These are phyloP conservation scores for Alternaria alternata DNA, from an alignment of 2,329 filamentous ascomycete species.

Conservation along the genomic window DNA sequence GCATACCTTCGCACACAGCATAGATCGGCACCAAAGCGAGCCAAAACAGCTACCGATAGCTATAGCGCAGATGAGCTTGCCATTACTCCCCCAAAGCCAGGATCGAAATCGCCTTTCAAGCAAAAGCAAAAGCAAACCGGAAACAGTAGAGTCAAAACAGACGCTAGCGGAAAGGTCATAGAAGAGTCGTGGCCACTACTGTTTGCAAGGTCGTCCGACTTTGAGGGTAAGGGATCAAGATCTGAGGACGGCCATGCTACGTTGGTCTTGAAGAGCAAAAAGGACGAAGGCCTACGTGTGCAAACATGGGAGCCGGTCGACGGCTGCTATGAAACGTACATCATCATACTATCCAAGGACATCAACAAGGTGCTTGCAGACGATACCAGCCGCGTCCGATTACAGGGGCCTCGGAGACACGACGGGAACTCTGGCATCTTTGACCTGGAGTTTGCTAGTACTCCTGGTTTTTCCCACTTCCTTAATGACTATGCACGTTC, in stretches of 20 bases:
- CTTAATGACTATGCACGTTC: constrained; percentile 5
- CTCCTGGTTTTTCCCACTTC: constrained; percentile 19
- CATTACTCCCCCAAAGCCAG: constrained; percentile 2
- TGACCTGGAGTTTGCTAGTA: constrained; percentile 34
- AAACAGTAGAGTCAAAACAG: constrained; percentile 8
- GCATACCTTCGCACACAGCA: constrained; percentile 24
- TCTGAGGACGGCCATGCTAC: constrained; percentile 3
- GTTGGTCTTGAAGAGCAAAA: constrained; percentile 5
- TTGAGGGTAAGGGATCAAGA: not conserved
- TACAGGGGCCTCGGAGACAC: constrained; percentile 21
- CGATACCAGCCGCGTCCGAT: constrained; percentile 25
- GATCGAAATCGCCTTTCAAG: constrained; percentile 5
- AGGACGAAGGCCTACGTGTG: constrained; percentile 6
- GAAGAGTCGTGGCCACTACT: constrained; percentile 23
- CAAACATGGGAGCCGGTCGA: constrained; percentile 3
- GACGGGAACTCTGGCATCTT: constrained; percentile 19
- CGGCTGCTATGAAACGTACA: not conserved
- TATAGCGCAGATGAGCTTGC: constrained; percentile 32
- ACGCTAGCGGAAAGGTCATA: not conserved
- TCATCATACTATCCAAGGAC: constrained; percentile 15
- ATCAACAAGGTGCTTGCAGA: constrained; percentile 28
- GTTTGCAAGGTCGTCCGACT: constrained; percentile 28
- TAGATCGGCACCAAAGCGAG: constrained; percentile 7
- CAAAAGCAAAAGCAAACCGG: constrained; percentile 1
- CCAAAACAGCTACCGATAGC: not conserved